A percentile compares a stretch with the other conserved stretches of the same genome.
Evolutionary conservation across 345 rosid species (phyloP).

Genomic region (Gossypium thurberi): DNA sequence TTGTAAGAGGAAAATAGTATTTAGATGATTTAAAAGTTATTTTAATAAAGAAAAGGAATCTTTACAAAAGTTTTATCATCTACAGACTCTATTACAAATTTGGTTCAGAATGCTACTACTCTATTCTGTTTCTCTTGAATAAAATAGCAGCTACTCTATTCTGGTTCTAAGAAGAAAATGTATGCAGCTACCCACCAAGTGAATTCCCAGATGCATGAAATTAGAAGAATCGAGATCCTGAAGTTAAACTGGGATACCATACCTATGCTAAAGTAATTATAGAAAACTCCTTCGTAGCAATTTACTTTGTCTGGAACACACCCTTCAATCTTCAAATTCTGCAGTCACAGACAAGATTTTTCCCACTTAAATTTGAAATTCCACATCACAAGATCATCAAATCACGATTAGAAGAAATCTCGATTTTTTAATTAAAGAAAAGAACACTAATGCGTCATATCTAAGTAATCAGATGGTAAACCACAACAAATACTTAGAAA

Average conservation of each 20-base stretch:
- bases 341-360: constrained; percentile 22
- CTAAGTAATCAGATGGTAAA: neutral
- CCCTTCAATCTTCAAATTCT: constrained; percentile 65
- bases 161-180: neutral
- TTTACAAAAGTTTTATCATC: neutral
- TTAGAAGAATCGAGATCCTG: neutral
- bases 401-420: neutral
- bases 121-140: neutral
- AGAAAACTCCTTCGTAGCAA: constrained; percentile 80
- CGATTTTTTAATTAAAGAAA: neutral
- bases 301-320: constrained; percentile 43
- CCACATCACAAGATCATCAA: neutral
- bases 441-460: neutral
- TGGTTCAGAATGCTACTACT: neutral
- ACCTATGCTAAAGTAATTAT: constrained; percentile 96
- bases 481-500: neutral
- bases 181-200: neutral
- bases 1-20: neutral
- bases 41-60: neutral
- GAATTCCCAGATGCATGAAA: neutral
- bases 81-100: neutral
- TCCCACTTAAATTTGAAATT: constrained; percentile 11
- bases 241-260: constrained; percentile 29
- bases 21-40: neutral
- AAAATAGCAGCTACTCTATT: neutral